Conservation (phyloP, 2,329 filamentous ascomycete species). For the Cercospora sesami region DNA sequence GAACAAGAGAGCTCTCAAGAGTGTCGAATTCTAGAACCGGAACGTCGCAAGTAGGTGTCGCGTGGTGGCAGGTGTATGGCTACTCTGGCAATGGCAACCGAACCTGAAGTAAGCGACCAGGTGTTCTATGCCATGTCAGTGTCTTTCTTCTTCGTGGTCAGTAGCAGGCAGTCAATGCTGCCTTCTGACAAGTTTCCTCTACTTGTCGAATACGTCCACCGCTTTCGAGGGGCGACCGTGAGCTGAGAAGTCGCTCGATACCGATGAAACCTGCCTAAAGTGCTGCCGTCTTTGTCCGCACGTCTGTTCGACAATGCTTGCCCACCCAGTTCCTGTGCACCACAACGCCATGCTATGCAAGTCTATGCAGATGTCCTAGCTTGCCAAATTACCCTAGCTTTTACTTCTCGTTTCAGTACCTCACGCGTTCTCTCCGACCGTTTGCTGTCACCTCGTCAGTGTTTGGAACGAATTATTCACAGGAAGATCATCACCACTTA, state of each 20-base stretch:
- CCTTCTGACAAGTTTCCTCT: not conserved
- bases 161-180: not conserved
- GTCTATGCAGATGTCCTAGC: constrained; percentile 6
- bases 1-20: not conserved
- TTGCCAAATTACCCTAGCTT: constrained; percentile 4
- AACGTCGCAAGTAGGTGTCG: not conserved
- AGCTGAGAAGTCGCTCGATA: not conserved
- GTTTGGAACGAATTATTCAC: not conserved
- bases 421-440: constrained; percentile 30
- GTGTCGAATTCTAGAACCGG: not conserved
- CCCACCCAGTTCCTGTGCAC: not conserved
- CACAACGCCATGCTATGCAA: constrained; percentile 17
- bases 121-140: not conserved
- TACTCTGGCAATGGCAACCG: not conserved
- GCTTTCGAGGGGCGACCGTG: not conserved
- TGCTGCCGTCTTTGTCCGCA: constrained; percentile 17
- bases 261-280: not conserved
- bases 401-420: not conserved
- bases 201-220: not conserved
- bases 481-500: constrained; percentile 47
- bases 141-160: not conserved
- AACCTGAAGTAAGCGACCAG: not conserved
- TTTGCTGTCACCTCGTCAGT: constrained; percentile 27
- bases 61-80: not conserved
- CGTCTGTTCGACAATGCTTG: constrained; percentile 13